Base-by-base conservation (phyloP, 345 rosid genomes). In the Brassica nigra region DNA sequence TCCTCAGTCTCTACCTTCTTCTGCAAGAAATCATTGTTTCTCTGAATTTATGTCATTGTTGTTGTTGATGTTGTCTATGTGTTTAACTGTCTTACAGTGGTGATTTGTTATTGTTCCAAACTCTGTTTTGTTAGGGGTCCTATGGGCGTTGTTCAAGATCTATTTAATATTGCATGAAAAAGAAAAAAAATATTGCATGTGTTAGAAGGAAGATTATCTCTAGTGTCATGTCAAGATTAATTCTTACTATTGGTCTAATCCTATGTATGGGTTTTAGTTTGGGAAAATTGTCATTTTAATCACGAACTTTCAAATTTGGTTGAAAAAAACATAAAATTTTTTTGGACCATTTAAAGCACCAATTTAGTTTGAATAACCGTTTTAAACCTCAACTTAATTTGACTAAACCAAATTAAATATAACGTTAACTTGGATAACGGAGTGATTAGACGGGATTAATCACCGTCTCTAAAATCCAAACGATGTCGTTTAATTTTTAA, bases 1-100 rank as follows among this genome's bases (percentile, higher is more conserved):
- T 29, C 31, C 80, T 15, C 77, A n/a, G 72, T 15, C 76, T 18
- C 66, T 70, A 42, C 79, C 87, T 74, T 85, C 98, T 30, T 54
- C 10, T 39, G 93, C 91, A 29, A 80, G 73, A 83, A 80, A 29
- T 12, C 42, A 79, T 3, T 72, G 58, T 76, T 76, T 58, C 33
- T 75, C 72, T 76, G 9, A 57, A 49, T 52, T 68, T 74, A 49
- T 74, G 49, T 74, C 73, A 15, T 62, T 74, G 27, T 72, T 52
- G 28, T 74, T 72, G 39, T 57, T 79, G 34, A 27, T 79, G 20
- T n/a, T 66, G 68, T 72, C 11, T 15, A 8, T 73, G 62, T 64
- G 20, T 36, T 64, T 64, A 52, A 71, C 65, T 12, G 18, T 65
- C 34, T 57, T 18, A 57, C 15, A 54, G 6, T 20, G 67, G 23